A percentile compares a stretch with the other conserved stretches of the same genome.
Conservation (phyloP, 345 rosid genomes). For the Cardamine occulta region DNA sequence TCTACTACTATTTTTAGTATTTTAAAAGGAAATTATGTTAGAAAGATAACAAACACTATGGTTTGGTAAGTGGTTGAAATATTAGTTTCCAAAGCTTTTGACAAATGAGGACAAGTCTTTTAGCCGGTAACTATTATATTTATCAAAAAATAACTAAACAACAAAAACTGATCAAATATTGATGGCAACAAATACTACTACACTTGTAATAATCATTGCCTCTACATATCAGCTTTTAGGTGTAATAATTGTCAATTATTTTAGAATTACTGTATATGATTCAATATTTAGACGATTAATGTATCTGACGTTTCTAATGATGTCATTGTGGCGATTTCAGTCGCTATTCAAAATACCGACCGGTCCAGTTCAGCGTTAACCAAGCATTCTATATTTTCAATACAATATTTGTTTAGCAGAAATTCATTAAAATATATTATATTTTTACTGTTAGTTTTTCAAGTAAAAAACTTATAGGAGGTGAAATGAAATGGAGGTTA, state of each 20-base stretch:
- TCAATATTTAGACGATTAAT: not conserved
- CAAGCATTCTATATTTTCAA: not conserved
- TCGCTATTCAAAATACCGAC: not conserved
- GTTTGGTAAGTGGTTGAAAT: slow-evolving; percentile 29
- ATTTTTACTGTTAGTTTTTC: not conserved
- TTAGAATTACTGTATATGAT: slow-evolving; percentile 28
- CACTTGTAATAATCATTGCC: slow-evolving; percentile 6
- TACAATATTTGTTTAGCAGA: not conserved
- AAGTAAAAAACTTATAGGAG: not conserved
- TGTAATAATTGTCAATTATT: slow-evolving; percentile 36
- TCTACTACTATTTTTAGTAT: not conserved
- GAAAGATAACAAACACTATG: slow-evolving; percentile 13
- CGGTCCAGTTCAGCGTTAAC: not conserved
- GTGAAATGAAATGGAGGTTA: not conserved
- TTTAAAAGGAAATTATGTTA: slow-evolving; percentile 4
- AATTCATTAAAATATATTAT: not conserved
- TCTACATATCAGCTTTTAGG: slow-evolving; percentile 27
- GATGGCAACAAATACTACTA: slow-evolving; percentile 14
- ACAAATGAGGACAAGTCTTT: slow-evolving; percentile 2
- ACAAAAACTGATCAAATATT: not conserved
- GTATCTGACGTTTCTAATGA: slow-evolving; percentile 28
- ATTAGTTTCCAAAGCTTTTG: slow-evolving; percentile 29
- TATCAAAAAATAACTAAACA: not conserved
- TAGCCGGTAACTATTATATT: not conserved
- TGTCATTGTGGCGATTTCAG: slow-evolving; percentile 22